These are phyloP conservation scores for Cladophialophora exuberans DNA, from an alignment of 2,329 filamentous ascomycete species.

Conservation along the genomic window DNA sequence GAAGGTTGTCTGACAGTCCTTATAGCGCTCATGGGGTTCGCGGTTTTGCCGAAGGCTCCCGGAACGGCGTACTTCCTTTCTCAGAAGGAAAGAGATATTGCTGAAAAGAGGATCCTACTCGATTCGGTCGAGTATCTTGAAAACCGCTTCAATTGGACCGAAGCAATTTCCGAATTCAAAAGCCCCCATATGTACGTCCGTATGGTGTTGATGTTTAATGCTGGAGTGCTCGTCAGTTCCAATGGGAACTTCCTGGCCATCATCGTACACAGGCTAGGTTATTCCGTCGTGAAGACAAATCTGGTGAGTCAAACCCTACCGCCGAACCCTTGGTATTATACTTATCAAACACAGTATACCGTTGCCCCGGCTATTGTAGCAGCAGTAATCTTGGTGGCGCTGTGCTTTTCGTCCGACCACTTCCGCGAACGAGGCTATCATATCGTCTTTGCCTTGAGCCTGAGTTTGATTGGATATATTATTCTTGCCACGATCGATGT, in stretches of 20 bases:
- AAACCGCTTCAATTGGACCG: conserved; percentile 57
- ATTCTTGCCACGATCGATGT: conserved; percentile 74
- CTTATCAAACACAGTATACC: too few relatives aligned
- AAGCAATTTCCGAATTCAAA: conserved; percentile 57
- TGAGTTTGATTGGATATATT: conserved; percentile 77
- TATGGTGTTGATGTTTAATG: conserved; percentile 60
- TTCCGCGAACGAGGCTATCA: conserved; percentile 71
- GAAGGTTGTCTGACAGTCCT: conserved; percentile 58
- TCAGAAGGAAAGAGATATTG: conserved; percentile 67
- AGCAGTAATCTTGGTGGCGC: conserved; percentile 50
- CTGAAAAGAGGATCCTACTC: conserved; percentile 73
- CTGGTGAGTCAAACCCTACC: too few relatives aligned
- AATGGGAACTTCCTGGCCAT: conserved; percentile 62
- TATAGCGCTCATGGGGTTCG: conserved; percentile 66
- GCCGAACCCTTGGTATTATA: too few relatives aligned
- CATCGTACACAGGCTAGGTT: conserved; percentile 58
- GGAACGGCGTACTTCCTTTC: conserved; percentile 67
- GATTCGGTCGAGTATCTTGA: conserved; percentile 70
- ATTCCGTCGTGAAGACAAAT: conserved; percentile 67
- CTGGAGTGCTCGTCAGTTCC: conserved; percentile 62
- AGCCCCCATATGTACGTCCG: conserved; percentile 59
- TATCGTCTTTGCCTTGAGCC: conserved; percentile 71
- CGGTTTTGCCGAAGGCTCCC: conserved; percentile 68
- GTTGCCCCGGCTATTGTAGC: conserved; percentile 78
- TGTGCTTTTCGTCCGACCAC: conserved; percentile 15